These are phyloP conservation scores for Microbotryum silenes-acaulis DNA, from an alignment of 1,284 basidiomycete species.

Conservation along the genomic window DNA sequence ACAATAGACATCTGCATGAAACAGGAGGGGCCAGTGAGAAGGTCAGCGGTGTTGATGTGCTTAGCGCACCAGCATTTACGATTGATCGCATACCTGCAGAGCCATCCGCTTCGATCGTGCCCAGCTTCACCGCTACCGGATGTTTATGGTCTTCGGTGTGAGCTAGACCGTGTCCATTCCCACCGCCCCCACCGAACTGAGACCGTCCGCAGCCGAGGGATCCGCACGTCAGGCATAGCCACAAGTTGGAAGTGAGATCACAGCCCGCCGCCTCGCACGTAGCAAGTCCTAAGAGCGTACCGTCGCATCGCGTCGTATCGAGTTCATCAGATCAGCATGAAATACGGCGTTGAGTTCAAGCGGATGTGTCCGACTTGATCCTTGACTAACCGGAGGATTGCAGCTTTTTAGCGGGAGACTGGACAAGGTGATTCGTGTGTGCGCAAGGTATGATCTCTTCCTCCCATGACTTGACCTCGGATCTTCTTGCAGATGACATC, in stretches of 20 bases:
- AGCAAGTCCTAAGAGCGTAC: constrained; percentile 53
- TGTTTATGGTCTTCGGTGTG: constrained; percentile 75
- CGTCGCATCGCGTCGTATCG: too few species aligned
- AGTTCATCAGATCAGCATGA: too few species aligned
- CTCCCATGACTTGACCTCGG: constrained; percentile 95
- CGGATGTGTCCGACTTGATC: too few species aligned
- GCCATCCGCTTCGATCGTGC: constrained; percentile 94
- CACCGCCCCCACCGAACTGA: constrained; percentile 76
- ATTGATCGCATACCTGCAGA: constrained; percentile 56
- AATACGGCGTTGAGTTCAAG: too few species aligned
- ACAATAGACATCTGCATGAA: constrained; percentile 73
- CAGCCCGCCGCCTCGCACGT: constrained; percentile 51
- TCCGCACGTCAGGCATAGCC: constrained; percentile 94
- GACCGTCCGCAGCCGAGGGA: constrained; percentile 83
- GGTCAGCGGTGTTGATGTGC: background rate
- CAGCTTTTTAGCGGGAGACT: constrained; percentile 52
- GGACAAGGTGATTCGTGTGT: constrained; percentile 73
- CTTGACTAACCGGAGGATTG: constrained; percentile 47
- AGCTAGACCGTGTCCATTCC: constrained; percentile 80
- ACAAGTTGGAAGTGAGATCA: constrained; percentile 78
- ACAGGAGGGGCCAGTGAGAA: background rate
- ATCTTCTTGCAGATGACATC: constrained; percentile 79
- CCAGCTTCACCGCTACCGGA: constrained; percentile 82
- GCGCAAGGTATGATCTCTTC: constrained; percentile 84
- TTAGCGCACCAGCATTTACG: too few species aligned